Evolutionary conservation across 345 rosid genomes (phyloP), one percentile per base, ranked within the genome.

Genomic region (Abelmoschus esculentus): DNA sequence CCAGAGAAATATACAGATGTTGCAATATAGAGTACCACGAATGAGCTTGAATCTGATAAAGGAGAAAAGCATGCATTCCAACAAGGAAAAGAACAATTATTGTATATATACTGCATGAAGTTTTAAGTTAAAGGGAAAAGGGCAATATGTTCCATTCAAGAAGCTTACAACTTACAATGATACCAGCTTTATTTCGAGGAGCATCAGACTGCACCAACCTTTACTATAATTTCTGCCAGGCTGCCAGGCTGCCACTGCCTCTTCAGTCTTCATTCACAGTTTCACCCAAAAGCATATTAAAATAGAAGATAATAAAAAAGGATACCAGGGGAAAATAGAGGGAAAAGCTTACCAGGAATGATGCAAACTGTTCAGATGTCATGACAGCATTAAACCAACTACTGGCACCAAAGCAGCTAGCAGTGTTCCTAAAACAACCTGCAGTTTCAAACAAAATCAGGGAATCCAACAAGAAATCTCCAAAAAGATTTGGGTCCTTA

Each of bases 321-420:
- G 19, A 8, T 54, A 38, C 10, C 40, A 17, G 32, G 53, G 46
- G 67, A 69, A 67, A 54, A 66, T 17, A 53, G 22, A 53, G 11
- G 57, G 18, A 18, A 19, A 53, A 53, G 57, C 57, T 17, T 12
- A 89, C 99, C 98, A 95, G 77, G 86, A 95, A 95, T 64, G 98
- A 95, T 74, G 96, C 98, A 85, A 95, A 95, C 85, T 95, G 99
- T 75, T 95, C 99, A 31, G 99, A 95, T 18, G 98, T 95, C 98
- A 95, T 79, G 74, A 95, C 86, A 15, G 98, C 99, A 85, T 95
- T 91, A 77, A 95, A 95, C 68, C 99, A 84, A 95, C 99, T 54
- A 91, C 99, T 77, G 99, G 99, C 75, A 95, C 99, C 90, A 95
- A 81, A 42, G 98, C 89, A 55, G 98, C 99, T 76, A 95, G 79